Evolutionary conservation across 192 early-diverging fungal genomes (phyloP).

Genomic region (Entomortierella lignicola): DNA sequence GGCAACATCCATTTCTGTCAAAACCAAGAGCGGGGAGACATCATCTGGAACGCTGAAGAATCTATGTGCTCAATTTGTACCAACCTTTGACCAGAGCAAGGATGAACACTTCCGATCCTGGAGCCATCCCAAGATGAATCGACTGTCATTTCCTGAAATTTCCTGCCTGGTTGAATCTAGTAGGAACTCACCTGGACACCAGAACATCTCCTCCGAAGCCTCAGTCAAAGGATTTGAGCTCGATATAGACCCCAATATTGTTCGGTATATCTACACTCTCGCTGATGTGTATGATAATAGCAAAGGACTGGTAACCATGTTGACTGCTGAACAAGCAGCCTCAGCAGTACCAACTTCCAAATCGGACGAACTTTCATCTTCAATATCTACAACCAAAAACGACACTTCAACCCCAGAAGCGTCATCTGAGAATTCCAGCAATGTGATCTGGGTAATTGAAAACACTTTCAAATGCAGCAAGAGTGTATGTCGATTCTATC

Average conservation of each 20-base stretch:
- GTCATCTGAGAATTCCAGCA: neutral
- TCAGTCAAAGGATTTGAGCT: constrained; percentile 78
- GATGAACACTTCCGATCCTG: constrained; percentile 66
- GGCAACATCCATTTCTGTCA: constrained; percentile 65
- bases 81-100: constrained; percentile 68
- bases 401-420: constrained; percentile 14
- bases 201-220: constrained; percentile 63
- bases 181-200: constrained; percentile 50
- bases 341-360: constrained; percentile 5
- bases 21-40: constrained; percentile 68
- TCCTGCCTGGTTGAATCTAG: constrained; percentile 60
- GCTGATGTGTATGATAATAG: constrained; percentile 71
- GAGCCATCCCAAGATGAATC: constrained; percentile 66
- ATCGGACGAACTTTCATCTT: neutral
- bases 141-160: constrained; percentile 63
- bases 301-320: constrained; percentile 63
- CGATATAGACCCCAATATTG: constrained; percentile 74
- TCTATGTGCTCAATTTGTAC: constrained; percentile 77
- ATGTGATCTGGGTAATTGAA: constrained; percentile 60
- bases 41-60: constrained; percentile 66
- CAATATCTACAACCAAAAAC: neutral
- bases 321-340: constrained; percentile 56
- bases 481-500: constrained; percentile 63
- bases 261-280: constrained; percentile 73
- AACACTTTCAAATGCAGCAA: constrained; percentile 61